Percentiles rank a stretch among this genome's conserved stretches.
phyloP scores from a whole-genome alignment of 2,329 filamentous ascomycete genomes.

The Talaromyces marneffei region DNA sequence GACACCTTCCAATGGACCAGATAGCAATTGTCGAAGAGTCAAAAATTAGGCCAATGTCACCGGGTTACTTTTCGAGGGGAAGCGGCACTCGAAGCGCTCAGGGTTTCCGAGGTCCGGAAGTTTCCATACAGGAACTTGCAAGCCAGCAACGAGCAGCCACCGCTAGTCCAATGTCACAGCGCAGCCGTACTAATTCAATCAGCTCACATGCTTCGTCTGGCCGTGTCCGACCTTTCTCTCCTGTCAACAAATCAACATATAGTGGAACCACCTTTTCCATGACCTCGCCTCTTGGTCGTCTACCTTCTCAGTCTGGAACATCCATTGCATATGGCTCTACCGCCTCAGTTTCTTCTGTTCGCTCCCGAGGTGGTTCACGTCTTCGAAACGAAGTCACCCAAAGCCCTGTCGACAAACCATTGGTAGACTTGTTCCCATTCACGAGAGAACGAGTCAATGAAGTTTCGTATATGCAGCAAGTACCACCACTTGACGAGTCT shows the following conservation, averaged over 20 bases:
- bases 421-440: slow-evolving; percentile 78
- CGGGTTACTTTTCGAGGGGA: slow-evolving; percentile 15
- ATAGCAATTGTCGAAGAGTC: slow-evolving; percentile 73
- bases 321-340: slow-evolving; percentile 41
- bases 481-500: slow-evolving; percentile 52
- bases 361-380: slow-evolving; percentile 54
- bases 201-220: slow-evolving; percentile 52
- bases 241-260: slow-evolving; percentile 37
- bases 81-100: slow-evolving; percentile 25
- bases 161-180: slow-evolving; percentile 60
- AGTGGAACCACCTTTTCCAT: slow-evolving; percentile 44
- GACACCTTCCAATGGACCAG: slow-evolving; percentile 72
- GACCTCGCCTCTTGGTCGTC: slow-evolving; percentile 29
- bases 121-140: slow-evolving; percentile 57
- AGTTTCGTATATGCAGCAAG: slow-evolving; percentile 70
- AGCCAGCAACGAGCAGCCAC: slow-evolving; percentile 59
- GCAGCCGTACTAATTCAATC: slow-evolving; percentile 56
- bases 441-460: slow-evolving; percentile 75
- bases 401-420: slow-evolving; percentile 67
- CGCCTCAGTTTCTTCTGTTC: slow-evolving; percentile 44
- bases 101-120: slow-evolving; percentile 42
- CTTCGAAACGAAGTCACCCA: slow-evolving; percentile 73
- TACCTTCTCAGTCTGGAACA: slow-evolving; percentile 32
- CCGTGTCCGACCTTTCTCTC: slow-evolving; percentile 34
- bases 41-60: slow-evolving; percentile 23